Base-by-base conservation (phyloP, 1,284 basidiomycete genomes). In the Retiboletus flavoniger region DNA sequence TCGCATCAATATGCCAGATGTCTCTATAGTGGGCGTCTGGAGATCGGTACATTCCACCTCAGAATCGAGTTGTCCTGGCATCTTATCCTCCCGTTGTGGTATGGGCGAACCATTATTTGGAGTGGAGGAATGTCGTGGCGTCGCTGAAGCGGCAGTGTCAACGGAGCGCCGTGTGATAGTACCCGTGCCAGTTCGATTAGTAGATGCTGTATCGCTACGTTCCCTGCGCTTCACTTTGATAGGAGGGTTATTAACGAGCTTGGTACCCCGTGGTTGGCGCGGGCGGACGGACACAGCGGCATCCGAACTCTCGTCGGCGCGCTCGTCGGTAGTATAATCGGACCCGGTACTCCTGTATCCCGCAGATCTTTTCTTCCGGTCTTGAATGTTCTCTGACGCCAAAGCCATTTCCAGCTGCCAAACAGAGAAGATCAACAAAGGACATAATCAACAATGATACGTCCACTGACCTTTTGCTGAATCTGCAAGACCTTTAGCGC, bases 401-500 rank as follows among this genome's bases (percentile, higher is more conserved):
- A 91, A 71, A 8, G 89, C 89, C 47, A 73, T 79, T 68, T 91
- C 89, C 48, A 92, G 75, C 90, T 92, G 58, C 14, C 47, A 42
- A 55, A 40, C 46, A 50, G 36, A 32, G 19, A 40, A 36, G 39
- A 40, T 63, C 42, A 60, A 42, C 39, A 48, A 32, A 34, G n/a
- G 16, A 43, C 31, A 38, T 14, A 19, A 42, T 40, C 48, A 55
- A 35, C 42, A 13, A 24, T 8, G 7, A 35, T 8, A 31, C 31
- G 21, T 55, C 16, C 52, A 64, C 72, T 16, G 45, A 89, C 89
- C 80, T 91, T 92, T 62, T 87, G 84, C 70, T 92, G 90, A 59
- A 92, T 93, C 69, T 90, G 83, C 48, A 87, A 65, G 35, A 92
- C 87, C 69, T 91, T 92, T 70, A 88, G 83, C 32, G 90, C 87